Evolutionary conservation across 1,139 yeast species (phyloP), one percentile per base, ranked within the genome.

Genomic region (Scheffersomyces parashehatae): DNA sequence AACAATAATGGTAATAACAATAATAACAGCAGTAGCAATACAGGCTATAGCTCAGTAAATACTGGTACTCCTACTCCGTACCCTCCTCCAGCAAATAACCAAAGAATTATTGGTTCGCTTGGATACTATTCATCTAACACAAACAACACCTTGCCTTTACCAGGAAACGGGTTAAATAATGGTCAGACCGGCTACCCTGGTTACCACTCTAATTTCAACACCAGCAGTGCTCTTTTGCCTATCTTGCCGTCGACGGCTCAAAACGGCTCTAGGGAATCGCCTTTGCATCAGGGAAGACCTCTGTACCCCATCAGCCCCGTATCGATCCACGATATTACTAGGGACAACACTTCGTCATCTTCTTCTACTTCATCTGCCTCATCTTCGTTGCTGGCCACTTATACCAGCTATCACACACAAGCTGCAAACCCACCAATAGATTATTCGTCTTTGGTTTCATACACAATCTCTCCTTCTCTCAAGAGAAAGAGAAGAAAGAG

Each of bases 391-490:
- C 15, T 14, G 15, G 35, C 24, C 13, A 5, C 20, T 10, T 31
- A 31, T 13, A 11, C 35, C 12, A 12, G 20, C 35, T 31, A 31
- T 31, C 16, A 31, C 20, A 10, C 35, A 14, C 35, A 14, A 11
- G 35, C 35, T 14, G 20, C 20, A 10, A 40, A 10, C 47, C 46
- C 41, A 10, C 47, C 46, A 16, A 69, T 71, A 30, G 75, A 72
- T 47, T 71, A 70, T 50, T 60, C 69, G 11, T 66, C 71, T 13
- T 56, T 72, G 12, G 72, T 71, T 3, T 61, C 65, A 36, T 69
- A 64, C 45, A 71, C 77, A 3, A 62, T 64, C 28, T 64, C 70
- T 11, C 73, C 75, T 0, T 58, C 67, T 31, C 56, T 68, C 28
- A 68, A 68, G 48, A 49, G 75, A 11, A 63, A 68, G 42, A 56